Evolutionary conservation across 2,329 filamentous ascomycete species (phyloP), one percentile per base, ranked within the genome.

Genomic region (Sporothrix brunneoviolacea): DNA sequence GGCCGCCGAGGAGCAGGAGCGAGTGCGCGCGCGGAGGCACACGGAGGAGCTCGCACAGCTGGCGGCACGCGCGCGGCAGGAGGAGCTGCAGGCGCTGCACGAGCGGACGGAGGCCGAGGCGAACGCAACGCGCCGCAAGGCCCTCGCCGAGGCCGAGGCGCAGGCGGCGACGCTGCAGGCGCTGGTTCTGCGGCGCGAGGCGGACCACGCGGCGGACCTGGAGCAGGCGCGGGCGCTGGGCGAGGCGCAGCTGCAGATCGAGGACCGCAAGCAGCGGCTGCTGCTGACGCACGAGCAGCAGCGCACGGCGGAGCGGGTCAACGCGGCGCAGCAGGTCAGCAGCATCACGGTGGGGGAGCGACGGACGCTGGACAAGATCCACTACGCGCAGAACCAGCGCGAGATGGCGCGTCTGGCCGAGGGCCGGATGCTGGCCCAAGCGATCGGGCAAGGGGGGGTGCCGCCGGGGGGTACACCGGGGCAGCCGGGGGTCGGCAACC

Each of bases 371-470:
- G 75, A 79, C 49, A 60, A 65, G 10, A 59, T 79, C 15, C 76
- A 80, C 48, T 61, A 65, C 21, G 66, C 64, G 10, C 68, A 72
- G 12, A 75, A 79, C 32, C 61, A 64, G 28, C 63, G 77, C 19
- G 65, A 76, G 41, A 67, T 68, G 55, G 66, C 61, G 30, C 60
- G 76, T 15, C 61, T 80, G 8, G 67, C 69, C 47, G 72, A 76
- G 60, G 77, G 80, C 63, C 71, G 69, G 64, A 68, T 69, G 57
- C 60, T 80, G 52, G 73, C 77, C 8, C 69, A 74, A 40, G 68
- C 67, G 41, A 50, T 54, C n/a, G n/a, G n/a, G n/a, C n/a, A n/a
- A n/a, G n/a, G n/a, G n/a, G n/a, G n/a, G n/a, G n/a, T n/a, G n/a
- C n/a, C n/a, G n/a, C 22, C 18, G 35, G 8, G 70, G 73, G 65